Base-by-base conservation (phyloP, 2,329 filamentous ascomycete genomes). In the Fusarium ambrosium region DNA sequence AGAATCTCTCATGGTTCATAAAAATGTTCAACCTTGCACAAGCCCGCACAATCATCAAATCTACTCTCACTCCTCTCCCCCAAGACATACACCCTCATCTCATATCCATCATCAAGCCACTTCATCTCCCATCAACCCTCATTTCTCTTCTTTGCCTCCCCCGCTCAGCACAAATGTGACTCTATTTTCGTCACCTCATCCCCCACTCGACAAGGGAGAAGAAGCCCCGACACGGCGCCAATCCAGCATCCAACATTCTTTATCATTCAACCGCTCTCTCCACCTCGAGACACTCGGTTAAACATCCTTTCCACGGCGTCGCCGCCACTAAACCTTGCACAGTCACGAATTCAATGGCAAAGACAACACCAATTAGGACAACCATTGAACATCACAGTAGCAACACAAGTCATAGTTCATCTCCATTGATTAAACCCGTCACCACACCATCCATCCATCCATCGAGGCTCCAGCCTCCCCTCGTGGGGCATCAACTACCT, bases 361-460 rank as follows among this genome's bases (percentile, higher is more conserved):
- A 18, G 9, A 45, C 32, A 20, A 20, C 32, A 55, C 34, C 34
- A 41, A 56, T n/a, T 8, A 16, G 13, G 27, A 22, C 27, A 51
- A 20, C 18, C 34, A 51, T 63, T 39, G 37, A 41, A 36, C 4
- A 4, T 43, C 63, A 70, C 27, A 41, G 29, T 51, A 27, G 53
- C n/a, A 48, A 56, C 69, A 63, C 59, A 70, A 64, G 24, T 48
- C 56, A 64, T 72, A 48, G 53, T 74, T 73, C 58, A 70, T 72
- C 68, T 74, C 68, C 69, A 69, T 43, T 66, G 68, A 77, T 73
- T 73, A 70, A 66, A 59, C 62, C 66, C 58, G 18, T 64, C 69
- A 61, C 58, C 39, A 63, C 62, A 32, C 39, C 62, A 58, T 59
- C 55, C 51, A 68, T 37, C 39, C 51, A 68, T 53, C 48, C 48